Evolutionary conservation across 192 early-diverging fungal species (phyloP).

Genomic region (Lunasporangiospora selenospora): DNA sequence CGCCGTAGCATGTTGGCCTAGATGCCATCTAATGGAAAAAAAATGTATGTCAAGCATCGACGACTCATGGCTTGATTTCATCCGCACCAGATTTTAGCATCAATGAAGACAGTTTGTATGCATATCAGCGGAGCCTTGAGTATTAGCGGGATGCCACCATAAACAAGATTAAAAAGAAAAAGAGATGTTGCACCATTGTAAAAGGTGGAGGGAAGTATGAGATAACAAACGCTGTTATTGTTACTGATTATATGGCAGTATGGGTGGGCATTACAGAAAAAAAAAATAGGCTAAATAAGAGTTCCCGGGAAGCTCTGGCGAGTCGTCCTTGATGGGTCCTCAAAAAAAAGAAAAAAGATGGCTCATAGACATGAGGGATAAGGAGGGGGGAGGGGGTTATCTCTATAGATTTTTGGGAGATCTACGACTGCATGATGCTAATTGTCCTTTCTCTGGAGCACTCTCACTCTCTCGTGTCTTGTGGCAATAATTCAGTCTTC

Average conservation of each 20-base stretch:
- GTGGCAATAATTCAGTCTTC: neutral
- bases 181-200: neutral
- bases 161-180: neutral
- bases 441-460: constrained; percentile 1
- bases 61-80: neutral
- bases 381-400: neutral
- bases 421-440: neutral
- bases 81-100: too few species aligned
- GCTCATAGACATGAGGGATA: too few species aligned
- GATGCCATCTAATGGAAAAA: too few species aligned
- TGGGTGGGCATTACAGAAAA: too few species aligned
- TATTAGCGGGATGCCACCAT: neutral
- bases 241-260: too few species aligned
- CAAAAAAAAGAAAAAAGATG: neutral
- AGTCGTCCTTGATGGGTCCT: neutral
- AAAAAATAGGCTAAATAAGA: too few species aligned
- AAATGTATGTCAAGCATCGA: neutral
- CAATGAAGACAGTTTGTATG: neutral
- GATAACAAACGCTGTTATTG: too few species aligned
- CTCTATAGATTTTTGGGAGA: neutral
- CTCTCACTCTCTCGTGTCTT: too few species aligned
- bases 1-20: constrained; percentile 34
- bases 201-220: too few species aligned
- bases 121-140: neutral
- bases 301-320: too few species aligned